Percentiles rank a stretch among this genome's conserved stretches.
Evolutionary conservation across 2,329 filamentous ascomycete genomes (phyloP).

Genomic region (Hypoxylon sp.): DNA sequence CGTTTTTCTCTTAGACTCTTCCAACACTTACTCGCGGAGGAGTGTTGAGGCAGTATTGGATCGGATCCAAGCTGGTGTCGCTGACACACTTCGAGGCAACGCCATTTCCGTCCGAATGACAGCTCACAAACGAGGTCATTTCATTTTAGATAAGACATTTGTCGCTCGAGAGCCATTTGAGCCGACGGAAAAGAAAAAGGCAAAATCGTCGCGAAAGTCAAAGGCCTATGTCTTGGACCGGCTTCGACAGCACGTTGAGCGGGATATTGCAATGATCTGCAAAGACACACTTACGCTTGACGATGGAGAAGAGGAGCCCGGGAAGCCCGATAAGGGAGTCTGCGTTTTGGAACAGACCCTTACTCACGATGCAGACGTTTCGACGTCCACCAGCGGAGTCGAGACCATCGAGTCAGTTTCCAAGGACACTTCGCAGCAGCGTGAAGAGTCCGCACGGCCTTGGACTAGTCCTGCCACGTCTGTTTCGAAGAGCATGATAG

Average conservation of each 20-base stretch:
- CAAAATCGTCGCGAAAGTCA: conserved; percentile 55
- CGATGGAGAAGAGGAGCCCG: conserved; percentile 52
- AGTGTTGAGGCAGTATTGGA: conserved; percentile 66
- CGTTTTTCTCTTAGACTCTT: conserved; percentile 60
- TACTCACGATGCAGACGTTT: conserved; percentile 22
- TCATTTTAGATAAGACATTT: conserved; percentile 66
- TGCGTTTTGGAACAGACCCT: conserved; percentile 17
- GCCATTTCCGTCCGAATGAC: conserved; percentile 64
- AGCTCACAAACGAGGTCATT: conserved; percentile 67
- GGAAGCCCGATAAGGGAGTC: conserved; percentile 16
- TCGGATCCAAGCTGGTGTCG: conserved; percentile 65
- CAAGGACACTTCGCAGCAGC: conserved; percentile 17
- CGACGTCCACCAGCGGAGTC: conserved; percentile 23
- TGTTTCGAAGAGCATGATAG: conserved; percentile 21
- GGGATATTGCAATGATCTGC: conserved; percentile 65
- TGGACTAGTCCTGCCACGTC: conserved; percentile 22
- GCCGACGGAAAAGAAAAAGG: conserved; percentile 51
- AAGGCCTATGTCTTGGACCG: conserved; percentile 59
- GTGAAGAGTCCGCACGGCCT: conserved; percentile 13
- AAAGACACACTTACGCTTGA: conserved; percentile 66
- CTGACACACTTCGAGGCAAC: conserved; percentile 63
- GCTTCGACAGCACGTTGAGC: conserved; percentile 62
- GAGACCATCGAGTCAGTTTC: conserved; percentile 21
- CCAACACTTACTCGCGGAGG: conserved; percentile 60
- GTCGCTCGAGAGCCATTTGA: conserved; percentile 58